Evolutionary conservation across 306 rosid genomes (phyloP).

Genomic region (Oxytropis ochrocephala): DNA sequence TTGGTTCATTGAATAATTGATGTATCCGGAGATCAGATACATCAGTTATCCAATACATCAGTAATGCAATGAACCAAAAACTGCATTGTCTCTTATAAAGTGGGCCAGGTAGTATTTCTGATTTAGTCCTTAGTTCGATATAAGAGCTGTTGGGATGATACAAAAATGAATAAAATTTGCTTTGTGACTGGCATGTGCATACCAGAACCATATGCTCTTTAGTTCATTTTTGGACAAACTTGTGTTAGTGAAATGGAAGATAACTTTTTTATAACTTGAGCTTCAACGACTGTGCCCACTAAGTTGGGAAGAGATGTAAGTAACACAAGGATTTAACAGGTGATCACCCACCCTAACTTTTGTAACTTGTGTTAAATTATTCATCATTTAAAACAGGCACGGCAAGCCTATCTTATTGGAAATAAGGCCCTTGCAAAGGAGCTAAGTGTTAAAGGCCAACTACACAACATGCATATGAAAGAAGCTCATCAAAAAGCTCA

Average conservation of each 20-base stretch:
- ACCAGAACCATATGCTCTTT: not conserved
- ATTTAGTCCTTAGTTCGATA: not conserved
- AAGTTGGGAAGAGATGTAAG: not conserved
- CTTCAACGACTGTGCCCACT: not conserved
- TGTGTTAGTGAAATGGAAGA: not conserved
- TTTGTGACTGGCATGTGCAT: slow-evolving; percentile 7
- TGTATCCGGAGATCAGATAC: too few species aligned
- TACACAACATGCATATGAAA: slow-evolving; percentile 91
- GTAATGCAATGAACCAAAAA: too few species aligned
- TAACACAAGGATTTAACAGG: not conserved
- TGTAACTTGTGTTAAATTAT: slow-evolving; percentile 12
- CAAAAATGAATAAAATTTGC: slow-evolving; percentile 15
- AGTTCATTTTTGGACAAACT: not conserved
- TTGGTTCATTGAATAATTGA: too few species aligned
- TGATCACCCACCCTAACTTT: not conserved
- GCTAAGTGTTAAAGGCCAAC: slow-evolving; percentile 79
- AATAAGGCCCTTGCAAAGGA: slow-evolving; percentile 95
- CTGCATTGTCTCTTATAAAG: too few species aligned
- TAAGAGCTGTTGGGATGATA: not conserved
- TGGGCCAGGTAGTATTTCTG: not conserved
- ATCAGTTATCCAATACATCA: too few species aligned
- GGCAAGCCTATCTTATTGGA: slow-evolving; percentile 87
- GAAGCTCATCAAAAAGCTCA: slow-evolving; percentile 95
- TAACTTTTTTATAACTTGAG: slow-evolving; percentile 9
- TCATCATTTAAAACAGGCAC: slow-evolving; percentile 58